Evolutionary conservation across 768 basidiomycete genomes (phyloP).

Genomic region (Xerocomus brunneocitrinus): DNA sequence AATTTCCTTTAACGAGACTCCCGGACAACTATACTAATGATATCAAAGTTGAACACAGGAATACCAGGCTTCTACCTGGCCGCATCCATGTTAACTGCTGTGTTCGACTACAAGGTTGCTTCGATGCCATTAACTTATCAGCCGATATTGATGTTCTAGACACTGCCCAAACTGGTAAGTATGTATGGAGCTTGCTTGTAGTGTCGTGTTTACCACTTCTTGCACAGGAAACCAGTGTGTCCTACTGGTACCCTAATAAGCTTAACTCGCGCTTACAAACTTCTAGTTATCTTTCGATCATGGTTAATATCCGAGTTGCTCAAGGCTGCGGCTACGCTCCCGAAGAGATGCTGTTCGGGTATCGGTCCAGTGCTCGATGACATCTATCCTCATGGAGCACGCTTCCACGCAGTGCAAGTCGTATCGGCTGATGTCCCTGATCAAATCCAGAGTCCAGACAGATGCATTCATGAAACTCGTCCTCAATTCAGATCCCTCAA

Average conservation of each 20-base stretch:
- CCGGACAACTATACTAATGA: neutral
- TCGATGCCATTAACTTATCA: neutral
- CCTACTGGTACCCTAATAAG: neutral
- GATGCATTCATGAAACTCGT: neutral
- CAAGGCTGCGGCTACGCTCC: neutral
- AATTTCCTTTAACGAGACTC: neutral
- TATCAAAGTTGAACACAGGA: neutral
- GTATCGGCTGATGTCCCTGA: neutral
- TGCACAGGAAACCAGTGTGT: neutral
- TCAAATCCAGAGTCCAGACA: neutral
- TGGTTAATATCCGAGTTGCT: neutral
- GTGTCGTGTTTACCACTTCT: neutral
- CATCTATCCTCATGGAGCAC: neutral
- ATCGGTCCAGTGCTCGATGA: neutral
- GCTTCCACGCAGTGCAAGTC: neutral
- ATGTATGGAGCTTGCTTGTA: neutral
- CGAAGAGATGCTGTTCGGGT: too few species aligned
- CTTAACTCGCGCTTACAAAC: neutral
- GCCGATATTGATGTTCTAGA: neutral
- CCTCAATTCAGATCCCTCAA: neutral
- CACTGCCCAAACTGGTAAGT: neutral
- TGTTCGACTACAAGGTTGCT: neutral
- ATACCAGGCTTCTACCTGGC: neutral
- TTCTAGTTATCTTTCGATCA: neutral
- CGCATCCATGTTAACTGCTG: neutral